Base-by-base conservation (phyloP, 148 eudicot genomes). In the Salicornia ramosissima region DNA sequence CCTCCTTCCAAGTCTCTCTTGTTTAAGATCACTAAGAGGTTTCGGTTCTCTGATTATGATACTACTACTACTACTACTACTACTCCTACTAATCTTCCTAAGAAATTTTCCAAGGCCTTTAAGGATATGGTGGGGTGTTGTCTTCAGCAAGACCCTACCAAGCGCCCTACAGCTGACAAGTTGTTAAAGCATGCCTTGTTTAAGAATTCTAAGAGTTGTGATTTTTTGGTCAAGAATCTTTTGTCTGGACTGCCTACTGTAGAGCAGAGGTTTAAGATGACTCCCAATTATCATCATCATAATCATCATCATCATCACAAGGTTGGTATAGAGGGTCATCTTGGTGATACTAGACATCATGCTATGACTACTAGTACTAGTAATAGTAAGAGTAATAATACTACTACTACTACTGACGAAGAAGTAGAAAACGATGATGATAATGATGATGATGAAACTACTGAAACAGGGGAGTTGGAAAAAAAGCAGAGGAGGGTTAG, bases 111-210 rank as follows among this genome's bases (percentile, higher is more conserved):
- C 0, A 86, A 81, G 69, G 67, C 72, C 9, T 92, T 92, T 43
- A 86, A 85, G 71, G 96, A 92, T 50, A 83, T 90, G 90, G 90
- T 92, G 0, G 88, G 84, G 3, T 26, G 71, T 21, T 92, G 96
- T 57, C 83, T 92, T 29, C 81, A 85, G 65, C 96, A 88, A 54
- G 96, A 92, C 40, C 98, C 98, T 9, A 76, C 82, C 10, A 85
- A 81, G 46, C 76, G 98, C 61, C 98, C 96, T 0, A 79, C 84
- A 0, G 87, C 97, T 0, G 91, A 86, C 69, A 92, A 90, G 34
- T 47, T 92, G 73, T 29, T 92, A 58, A 88, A 81, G 79, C 98
- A 92, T 67, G 71, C 81, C 2, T 90, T 90, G 49, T 90, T 92
- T 58, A 90, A 73, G 81, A 76, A 75, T 29, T 75, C 83, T 21